A percentile compares a stretch with the other conserved stretches of the same genome.
These are phyloP conservation scores for Cyberlindnera amylophila DNA, from an alignment of 805 yeast genomes.

Conservation along the genomic window DNA sequence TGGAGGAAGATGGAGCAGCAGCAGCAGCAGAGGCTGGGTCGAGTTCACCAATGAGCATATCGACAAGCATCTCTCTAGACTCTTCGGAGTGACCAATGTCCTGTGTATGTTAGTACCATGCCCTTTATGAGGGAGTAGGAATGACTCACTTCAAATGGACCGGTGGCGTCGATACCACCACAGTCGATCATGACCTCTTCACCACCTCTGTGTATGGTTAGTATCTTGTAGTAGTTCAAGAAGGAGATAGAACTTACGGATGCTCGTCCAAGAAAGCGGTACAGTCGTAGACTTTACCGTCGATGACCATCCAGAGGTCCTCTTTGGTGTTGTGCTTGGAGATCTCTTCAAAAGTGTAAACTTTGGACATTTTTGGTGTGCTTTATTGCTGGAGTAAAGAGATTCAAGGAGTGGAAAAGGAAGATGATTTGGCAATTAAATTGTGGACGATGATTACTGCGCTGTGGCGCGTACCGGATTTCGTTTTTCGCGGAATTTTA, in stretches of 20 bases:
- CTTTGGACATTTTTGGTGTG: conserved; percentile 38
- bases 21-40: conserved; percentile 59
- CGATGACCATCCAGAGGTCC: conserved; percentile 81
- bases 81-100: conserved; percentile 98
- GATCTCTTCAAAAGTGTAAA: conserved; percentile 63
- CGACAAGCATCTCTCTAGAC: conserved; percentile 73
- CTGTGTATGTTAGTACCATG: conserved; percentile 25
- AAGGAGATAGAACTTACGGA: conserved; percentile 41
- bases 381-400: not conserved
- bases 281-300: conserved; percentile 67
- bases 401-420: not conserved
- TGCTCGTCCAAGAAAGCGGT: conserved; percentile 53
- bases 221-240: not conserved
- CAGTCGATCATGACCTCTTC: conserved; percentile 78
- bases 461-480: conserved; percentile 1
- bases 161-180: conserved; percentile 83
- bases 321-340: conserved; percentile 68
- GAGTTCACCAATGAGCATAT: conserved; percentile 71
- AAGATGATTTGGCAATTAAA: too few relatives aligned
- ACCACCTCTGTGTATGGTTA: conserved; percentile 49
- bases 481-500: too few relatives aligned
- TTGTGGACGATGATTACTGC: too few relatives aligned
- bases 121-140: too few relatives aligned
- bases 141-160: conserved; percentile 57
- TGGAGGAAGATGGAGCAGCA: conserved; percentile 18